Evolutionary conservation across 2,329 filamentous ascomycete species (phyloP).

Genomic region (Didymella arachidicola): DNA sequence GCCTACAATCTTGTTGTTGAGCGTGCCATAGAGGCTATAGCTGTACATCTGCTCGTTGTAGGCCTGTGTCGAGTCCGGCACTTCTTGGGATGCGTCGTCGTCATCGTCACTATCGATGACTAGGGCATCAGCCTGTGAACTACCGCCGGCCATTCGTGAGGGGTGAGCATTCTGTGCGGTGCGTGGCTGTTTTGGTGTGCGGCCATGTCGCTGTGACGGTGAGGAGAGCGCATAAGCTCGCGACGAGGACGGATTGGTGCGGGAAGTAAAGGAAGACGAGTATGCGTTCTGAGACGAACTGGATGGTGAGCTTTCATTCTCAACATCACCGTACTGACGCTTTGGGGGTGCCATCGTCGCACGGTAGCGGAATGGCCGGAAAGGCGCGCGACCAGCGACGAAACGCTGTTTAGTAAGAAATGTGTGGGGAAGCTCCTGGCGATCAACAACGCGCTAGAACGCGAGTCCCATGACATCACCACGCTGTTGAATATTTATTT

Average conservation of each 20-base stretch:
- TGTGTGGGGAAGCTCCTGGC: background rate
- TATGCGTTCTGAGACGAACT: conserved; percentile 35
- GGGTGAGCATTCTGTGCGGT: conserved; percentile 22
- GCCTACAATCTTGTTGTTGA: conserved; percentile 66
- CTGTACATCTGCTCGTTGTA: conserved; percentile 35
- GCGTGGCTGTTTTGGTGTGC: conserved; percentile 41
- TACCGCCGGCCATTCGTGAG: conserved; percentile 27
- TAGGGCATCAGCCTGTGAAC: conserved; percentile 38
- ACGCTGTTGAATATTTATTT: no score
- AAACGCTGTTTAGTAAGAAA: conserved; percentile 7
- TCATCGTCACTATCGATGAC: conserved; percentile 41
- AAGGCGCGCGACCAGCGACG: conserved; percentile 1
- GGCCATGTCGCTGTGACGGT: conserved; percentile 12
- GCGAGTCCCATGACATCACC: conserved; percentile 31
- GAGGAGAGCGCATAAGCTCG: conserved; percentile 20
- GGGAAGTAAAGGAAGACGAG: conserved; percentile 27
- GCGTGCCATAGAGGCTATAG: conserved; percentile 44
- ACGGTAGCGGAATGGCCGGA: background rate
- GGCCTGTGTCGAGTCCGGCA: conserved; percentile 35
- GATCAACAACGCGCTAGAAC: conserved; percentile 24
- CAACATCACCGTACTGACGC: conserved; percentile 17
- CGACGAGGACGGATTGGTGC: conserved; percentile 28
- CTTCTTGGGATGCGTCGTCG: conserved; percentile 43
- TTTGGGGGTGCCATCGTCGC: conserved; percentile 24
- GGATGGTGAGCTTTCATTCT: conserved; percentile 12